Evolutionary conservation across 2,329 filamentous ascomycete genomes (phyloP).

Genomic region (Neonectria neomacrospora): DNA sequence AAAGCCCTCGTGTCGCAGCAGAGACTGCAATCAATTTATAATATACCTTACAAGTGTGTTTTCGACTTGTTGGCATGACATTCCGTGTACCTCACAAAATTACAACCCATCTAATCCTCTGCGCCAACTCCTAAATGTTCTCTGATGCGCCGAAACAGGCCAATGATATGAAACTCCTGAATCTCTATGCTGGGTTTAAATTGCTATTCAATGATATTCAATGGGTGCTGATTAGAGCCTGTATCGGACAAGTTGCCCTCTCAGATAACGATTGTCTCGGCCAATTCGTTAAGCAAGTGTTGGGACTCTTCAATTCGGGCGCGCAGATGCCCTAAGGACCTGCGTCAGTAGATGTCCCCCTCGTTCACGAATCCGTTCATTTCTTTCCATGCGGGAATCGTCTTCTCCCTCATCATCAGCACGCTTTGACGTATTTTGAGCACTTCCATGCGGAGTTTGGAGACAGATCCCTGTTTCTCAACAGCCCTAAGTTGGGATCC

Average conservation of each 20-base stretch:
- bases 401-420: neutral
- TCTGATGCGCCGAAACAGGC: neutral
- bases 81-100: neutral
- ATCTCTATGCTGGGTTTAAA: neutral
- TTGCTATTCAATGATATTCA: neutral
- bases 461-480: neutral
- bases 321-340: neutral
- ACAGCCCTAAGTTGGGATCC: neutral
- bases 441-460: neutral
- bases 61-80: neutral
- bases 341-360: neutral
- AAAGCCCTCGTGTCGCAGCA: neutral
- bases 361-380: neutral
- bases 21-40: neutral
- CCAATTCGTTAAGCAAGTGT: neutral
- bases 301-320: constrained; percentile 4
- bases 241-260: neutral
- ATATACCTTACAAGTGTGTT: neutral
- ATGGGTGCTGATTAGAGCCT: too few species aligned
- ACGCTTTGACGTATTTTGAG: neutral
- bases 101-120: neutral
- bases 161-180: too few species aligned
- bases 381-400: constrained; percentile 2
- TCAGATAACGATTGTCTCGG: too few species aligned
- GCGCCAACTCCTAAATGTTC: neutral